Percentiles rank a stretch among this genome's conserved stretches.
These are phyloP conservation scores for Lachancea nothofagi DNA, from an alignment of 805 yeast genomes.

Conservation along the genomic window DNA sequence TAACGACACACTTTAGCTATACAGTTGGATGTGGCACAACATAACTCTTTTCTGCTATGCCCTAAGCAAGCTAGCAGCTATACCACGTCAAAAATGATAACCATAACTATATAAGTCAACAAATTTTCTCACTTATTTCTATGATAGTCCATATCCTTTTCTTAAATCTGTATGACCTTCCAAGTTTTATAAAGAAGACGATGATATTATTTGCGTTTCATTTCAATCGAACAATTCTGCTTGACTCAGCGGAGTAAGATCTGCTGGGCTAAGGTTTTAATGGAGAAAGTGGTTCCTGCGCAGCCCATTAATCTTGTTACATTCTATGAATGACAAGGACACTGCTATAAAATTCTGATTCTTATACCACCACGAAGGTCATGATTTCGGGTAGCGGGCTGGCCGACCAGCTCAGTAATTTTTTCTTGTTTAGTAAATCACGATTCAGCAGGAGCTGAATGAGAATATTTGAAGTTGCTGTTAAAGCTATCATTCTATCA, in stretches of 20 bases:
- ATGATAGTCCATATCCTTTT: not conserved
- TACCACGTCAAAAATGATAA: not conserved
- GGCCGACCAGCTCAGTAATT: not conserved
- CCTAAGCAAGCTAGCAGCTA: too few relatives aligned
- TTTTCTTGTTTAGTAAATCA: not conserved
- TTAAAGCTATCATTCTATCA: too few relatives aligned
- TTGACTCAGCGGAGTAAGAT: conserved; percentile 10
- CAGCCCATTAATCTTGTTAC: conserved; percentile 35
- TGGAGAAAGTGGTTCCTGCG: conserved; percentile 37
- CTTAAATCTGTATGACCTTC: conserved; percentile 31
- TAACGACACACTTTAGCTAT: too few relatives aligned
- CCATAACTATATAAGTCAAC: not conserved
- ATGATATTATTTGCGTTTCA: conserved; percentile 34
- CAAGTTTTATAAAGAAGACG: conserved; percentile 36
- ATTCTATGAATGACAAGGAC: conserved; percentile 33
- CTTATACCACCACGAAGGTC: conserved; percentile 18
- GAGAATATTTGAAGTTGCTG: not conserved
- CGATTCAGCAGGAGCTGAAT: conserved; percentile 4
- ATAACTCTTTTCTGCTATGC: too few relatives aligned
- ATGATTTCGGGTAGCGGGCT: not conserved
- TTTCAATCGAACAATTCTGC: conserved; percentile 33
- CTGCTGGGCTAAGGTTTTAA: conserved; percentile 28
- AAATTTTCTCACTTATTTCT: not conserved
- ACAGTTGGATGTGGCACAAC: too few relatives aligned
- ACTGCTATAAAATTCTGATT: conserved; percentile 35